Base-by-base conservation (phyloP, 73 alveolate species). In the Paramecium pentaurelia region DNA sequence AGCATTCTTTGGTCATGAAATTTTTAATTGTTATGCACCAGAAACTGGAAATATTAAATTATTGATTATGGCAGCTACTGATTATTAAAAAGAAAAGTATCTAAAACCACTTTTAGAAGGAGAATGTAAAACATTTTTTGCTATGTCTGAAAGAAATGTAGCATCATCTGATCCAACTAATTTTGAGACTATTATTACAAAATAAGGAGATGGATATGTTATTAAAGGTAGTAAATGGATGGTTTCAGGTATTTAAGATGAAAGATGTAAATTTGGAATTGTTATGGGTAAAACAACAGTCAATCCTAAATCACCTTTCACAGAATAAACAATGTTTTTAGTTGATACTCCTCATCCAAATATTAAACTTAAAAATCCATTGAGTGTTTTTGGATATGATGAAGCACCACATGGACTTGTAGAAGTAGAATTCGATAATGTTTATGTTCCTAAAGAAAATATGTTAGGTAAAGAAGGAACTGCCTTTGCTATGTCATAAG, bases 81-180 rank as follows among this genome's bases (percentile, higher is more conserved):
- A 68, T 32, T 34, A 68, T 68, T 16, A 32, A 28, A 68, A 8
- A 68, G 47, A 68, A 34, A 68, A 68, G 22, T 68, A 68, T 68
- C 28, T 68, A 4, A 34, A 68, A 68, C 84, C 84, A 22, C 28
- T 68, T 4, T 25, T 32, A 8, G 47, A 68, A 32, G 84, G 84
- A 68, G 49, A 68, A 32, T 68, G 84, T 9, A 68, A 68, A 68
- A 32, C 84, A 34, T 68, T 32, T 10, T 68, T 68, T 68, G 84
- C 84, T 27, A 68, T 68, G 84, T 32, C 84, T 68, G 84, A 68
- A 25, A 27, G 84, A 68, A 34, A 68, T 4, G 84, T 68, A 4
- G 18, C 84, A 6, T 68, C 84, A 68, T 68, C 84, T 68, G 84
- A 68, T 68, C 84, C 84, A 28, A 68, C 84, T 10, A 68, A 68